phyloP scores from a whole-genome alignment of 2,329 filamentous ascomycete species.

The Huntiella savannae region DNA sequence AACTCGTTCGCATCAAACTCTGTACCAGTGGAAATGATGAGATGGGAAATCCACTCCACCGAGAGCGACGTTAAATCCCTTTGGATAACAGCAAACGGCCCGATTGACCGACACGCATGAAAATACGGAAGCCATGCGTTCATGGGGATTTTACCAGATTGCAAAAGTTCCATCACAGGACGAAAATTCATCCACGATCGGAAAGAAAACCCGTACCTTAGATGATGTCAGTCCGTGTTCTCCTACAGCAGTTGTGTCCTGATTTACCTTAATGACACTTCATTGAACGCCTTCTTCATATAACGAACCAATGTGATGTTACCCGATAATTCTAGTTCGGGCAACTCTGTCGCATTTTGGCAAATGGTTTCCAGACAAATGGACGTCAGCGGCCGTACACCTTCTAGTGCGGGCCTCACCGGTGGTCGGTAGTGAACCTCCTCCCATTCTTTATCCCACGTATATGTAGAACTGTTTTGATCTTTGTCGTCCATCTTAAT shows the following conservation, averaged over 20 bases:
- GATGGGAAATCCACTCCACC: conserved; percentile 23
- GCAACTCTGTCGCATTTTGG: background rate
- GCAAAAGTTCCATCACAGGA: background rate
- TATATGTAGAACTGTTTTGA: background rate
- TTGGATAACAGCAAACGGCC: conserved; percentile 1
- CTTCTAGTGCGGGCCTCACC: background rate
- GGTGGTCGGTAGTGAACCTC: background rate
- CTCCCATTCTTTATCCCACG: conserved; percentile 3
- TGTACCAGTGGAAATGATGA: conserved; percentile 22
- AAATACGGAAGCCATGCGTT: conserved; percentile 3
- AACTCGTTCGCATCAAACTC: conserved; percentile 22
- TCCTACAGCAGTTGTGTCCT: background rate
- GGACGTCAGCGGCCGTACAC: background rate
- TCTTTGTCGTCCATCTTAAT: too few species aligned
- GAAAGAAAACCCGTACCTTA: conserved; percentile 6
- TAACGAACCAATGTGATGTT: background rate
- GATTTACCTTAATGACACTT: background rate
- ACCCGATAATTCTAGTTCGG: background rate
- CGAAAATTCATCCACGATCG: conserved; percentile 4
- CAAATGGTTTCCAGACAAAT: conserved; percentile 4
- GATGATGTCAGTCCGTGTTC: background rate
- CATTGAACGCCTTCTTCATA: background rate
- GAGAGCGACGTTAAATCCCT: conserved; percentile 13
- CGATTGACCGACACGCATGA: conserved; percentile 4
- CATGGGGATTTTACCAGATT: background rate